Percentiles rank a stretch among this genome's conserved stretches.
Conservation (phyloP, 2,329 filamentous ascomycete species). For the Penicillium sp. region DNA sequence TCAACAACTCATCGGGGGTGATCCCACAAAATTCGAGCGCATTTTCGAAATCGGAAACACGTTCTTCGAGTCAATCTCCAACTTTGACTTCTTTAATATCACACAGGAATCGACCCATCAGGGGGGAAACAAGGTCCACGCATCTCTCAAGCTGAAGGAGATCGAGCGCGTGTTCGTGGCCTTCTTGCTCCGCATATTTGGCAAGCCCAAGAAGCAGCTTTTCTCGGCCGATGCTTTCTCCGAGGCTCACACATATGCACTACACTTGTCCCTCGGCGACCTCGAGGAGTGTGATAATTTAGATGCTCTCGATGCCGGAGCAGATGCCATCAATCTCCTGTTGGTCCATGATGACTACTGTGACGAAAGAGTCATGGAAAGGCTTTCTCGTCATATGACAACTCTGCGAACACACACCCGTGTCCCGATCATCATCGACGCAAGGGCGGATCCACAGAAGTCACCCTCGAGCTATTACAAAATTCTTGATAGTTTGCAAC, state of each 20-base stretch:
- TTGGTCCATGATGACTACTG: conserved; percentile 1
- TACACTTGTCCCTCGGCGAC: conserved; percentile 15
- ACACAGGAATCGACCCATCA: conserved; percentile 5
- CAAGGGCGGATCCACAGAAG: neutral
- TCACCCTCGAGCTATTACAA: neutral
- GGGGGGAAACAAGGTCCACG: neutral
- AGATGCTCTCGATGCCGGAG: conserved; percentile 17
- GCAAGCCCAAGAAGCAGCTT: conserved; percentile 6
- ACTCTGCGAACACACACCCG: conserved; percentile 17
- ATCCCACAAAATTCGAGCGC: conserved; percentile 20
- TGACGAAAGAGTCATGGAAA: neutral
- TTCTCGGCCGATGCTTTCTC: conserved; percentile 17
- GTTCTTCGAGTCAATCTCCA: conserved; percentile 39
- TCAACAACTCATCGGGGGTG: conserved; percentile 22
- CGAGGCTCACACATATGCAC: conserved; percentile 19
- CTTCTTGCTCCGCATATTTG: conserved; percentile 21
- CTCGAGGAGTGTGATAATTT: conserved; percentile 12
- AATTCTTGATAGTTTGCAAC: conserved; percentile 8
- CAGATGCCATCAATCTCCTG: conserved; percentile 20
- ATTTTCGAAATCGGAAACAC: conserved; percentile 17
- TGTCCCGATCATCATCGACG: conserved; percentile 22
- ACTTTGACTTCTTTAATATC: conserved; percentile 26
- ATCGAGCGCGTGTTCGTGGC: conserved; percentile 21
- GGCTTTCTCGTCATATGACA: conserved; percentile 15
- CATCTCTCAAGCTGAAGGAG: conserved; percentile 22